A percentile compares a stretch with the other conserved stretches of the same genome.
Conservation (phyloP, 306 rosid genomes). For the Cucurbita maxima region DNA sequence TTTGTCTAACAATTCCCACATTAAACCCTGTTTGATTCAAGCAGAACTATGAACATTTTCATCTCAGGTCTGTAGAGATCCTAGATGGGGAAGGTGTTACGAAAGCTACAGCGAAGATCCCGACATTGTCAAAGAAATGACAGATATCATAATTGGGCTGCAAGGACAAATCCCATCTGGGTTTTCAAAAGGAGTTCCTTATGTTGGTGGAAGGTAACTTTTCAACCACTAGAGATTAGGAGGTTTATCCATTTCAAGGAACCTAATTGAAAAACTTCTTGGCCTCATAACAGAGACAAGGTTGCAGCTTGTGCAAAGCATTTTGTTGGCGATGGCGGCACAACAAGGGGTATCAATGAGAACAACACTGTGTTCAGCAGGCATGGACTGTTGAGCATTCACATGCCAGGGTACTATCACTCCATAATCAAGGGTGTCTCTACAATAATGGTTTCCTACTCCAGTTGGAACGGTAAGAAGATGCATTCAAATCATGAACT, state of each 20-base stretch:
- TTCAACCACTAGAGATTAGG: background rate
- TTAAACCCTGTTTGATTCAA: background rate
- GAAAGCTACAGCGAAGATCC: slow-evolving; percentile 10
- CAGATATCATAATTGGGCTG: slow-evolving; percentile 3
- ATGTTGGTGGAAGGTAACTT: slow-evolving; percentile 4
- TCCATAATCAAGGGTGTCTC: slow-evolving; percentile 4
- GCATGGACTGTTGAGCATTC: slow-evolving; percentile 1
- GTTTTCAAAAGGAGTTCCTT: background rate
- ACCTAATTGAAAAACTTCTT: background rate
- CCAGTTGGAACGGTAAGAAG: slow-evolving; percentile 3
- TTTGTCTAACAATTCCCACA: no score
- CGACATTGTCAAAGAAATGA: background rate
- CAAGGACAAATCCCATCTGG: slow-evolving; percentile 5
- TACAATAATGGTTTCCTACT: slow-evolving; percentile 9
- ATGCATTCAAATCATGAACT: slow-evolving; percentile 7
- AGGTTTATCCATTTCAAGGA: background rate
- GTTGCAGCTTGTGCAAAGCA: slow-evolving; percentile 11
- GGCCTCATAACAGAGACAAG: background rate
- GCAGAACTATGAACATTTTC: background rate
- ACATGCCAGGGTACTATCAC: slow-evolving; percentile 7
- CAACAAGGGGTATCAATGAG: slow-evolving; percentile 1
- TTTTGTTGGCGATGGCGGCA: background rate
- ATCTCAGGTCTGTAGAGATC: slow-evolving; percentile 9
- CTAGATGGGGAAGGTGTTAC: slow-evolving; percentile 11
- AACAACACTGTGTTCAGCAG: background rate